Base-by-base conservation (phyloP, 257 asterid genomes). In the Nicotiana undulata region DNA sequence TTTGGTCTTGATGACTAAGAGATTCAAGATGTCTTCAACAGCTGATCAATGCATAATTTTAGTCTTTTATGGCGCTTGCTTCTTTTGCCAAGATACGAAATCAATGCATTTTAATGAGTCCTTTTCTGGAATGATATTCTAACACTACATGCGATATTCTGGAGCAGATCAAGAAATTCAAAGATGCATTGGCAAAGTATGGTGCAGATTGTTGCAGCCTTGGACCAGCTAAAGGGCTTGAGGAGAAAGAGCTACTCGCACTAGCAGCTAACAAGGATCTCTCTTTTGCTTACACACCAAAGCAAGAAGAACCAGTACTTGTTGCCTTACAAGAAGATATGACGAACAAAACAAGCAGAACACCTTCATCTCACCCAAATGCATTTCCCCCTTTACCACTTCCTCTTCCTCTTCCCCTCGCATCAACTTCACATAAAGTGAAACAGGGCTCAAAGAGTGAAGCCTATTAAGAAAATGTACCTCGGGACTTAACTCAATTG, bases 171-270 rank as follows among this genome's bases (percentile, higher is more conserved):
- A 68, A 68, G 12, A 68, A 68, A 10, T 68, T 68, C 32, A 68
- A 11, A 37, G 76, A 37, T 9, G 76, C 76, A 37, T 68, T 68
- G 76, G 6, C 56, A 37, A 68, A 68, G 76, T 68, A 37, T 37
- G 76, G 76, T 15, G 32, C 76, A 37, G 76, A 68, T 37, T 37
- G 76, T 68, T 68, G 76, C 32, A 68, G 76, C 32, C 76, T 68
- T 51, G 56, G 28, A 37, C 76, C 76, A 68, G 76, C 22, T 11
- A 68, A 37, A 37, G 76, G 76, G 32, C 76, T 68, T 3, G 76
- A 68, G 55, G 76, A 68, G 76, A 68, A 37, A 68, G 76, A 68
- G 56, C 55, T 68, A 20, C 76, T 68, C 11, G 28, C 76, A 15
- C 56, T 68, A 37, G 56, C 56, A n/a, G 76, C 76, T 10, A 68